Conservation (phyloP, 495 filamentous ascomycete genomes). For the Endocarpon pusillum region DNA sequence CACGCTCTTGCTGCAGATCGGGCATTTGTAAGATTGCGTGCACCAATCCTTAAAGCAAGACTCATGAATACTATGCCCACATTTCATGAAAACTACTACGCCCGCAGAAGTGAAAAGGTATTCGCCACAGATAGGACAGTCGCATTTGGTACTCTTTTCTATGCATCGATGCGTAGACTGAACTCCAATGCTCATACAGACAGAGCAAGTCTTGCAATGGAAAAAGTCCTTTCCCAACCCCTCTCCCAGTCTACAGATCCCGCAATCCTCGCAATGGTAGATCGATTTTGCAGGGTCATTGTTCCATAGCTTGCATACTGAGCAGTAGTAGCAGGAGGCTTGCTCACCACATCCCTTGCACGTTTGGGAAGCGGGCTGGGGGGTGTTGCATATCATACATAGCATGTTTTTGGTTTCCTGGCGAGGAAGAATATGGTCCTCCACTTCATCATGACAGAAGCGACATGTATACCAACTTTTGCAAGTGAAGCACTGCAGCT, state of each 20-base stretch:
- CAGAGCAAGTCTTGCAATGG: constrained; percentile 92
- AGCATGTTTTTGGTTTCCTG: constrained; percentile 86
- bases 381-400: constrained; percentile 85
- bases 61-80: constrained; percentile 89
- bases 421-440: constrained; percentile 69
- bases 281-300: constrained; percentile 81
- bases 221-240: constrained; percentile 92
- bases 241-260: constrained; percentile 80
- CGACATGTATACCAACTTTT: constrained; percentile 88
- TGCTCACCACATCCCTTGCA: constrained; percentile 61
- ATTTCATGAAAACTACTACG: constrained; percentile 83
- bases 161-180: constrained; percentile 80
- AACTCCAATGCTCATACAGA: constrained; percentile 75
- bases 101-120: constrained; percentile 92
- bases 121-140: constrained; percentile 95
- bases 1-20: constrained; percentile 82
- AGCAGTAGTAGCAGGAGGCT: constrained; percentile 85
- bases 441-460: constrained; percentile 78
- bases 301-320: constrained; percentile 93
- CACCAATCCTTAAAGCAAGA: constrained; percentile 73
- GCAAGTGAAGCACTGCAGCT: constrained; percentile 81
- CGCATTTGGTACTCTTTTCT: constrained; percentile 82
- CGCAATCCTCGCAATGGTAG: constrained; percentile 94
- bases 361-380: constrained; percentile 64
- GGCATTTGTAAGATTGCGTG: constrained; percentile 79